Percentiles rank a stretch among this genome's conserved stretches.
Evolutionary conservation across 495 filamentous ascomycete genomes (phyloP).

Genomic region (Aspergillus nidulans): DNA sequence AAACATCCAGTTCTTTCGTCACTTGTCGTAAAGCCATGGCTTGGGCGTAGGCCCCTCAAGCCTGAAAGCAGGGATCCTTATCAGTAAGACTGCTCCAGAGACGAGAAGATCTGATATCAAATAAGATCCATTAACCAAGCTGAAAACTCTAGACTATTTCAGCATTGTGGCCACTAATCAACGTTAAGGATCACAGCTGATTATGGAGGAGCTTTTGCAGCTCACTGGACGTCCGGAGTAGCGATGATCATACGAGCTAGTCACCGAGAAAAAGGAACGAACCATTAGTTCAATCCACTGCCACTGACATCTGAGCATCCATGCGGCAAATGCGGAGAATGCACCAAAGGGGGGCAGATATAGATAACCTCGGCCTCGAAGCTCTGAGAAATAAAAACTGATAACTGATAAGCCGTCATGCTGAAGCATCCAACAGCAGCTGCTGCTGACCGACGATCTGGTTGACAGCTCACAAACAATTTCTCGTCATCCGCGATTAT

Average conservation of each 20-base stretch:
- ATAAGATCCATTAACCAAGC: constrained; percentile 6
- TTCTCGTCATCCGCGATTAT: constrained; percentile 1
- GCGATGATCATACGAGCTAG: neutral
- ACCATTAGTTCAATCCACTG: neutral
- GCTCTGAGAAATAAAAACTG: constrained; percentile 6
- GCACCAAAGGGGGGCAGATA: neutral
- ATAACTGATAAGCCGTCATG: constrained; percentile 4
- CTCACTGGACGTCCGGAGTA: neutral
- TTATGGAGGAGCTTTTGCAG: no score
- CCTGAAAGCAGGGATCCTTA: constrained; percentile 18
- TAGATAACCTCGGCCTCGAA: neutral
- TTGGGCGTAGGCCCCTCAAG: neutral
- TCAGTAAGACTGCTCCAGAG: constrained; percentile 19
- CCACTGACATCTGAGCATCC: constrained; percentile 1
- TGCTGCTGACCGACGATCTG: neutral
- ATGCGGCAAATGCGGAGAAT: constrained; percentile 12
- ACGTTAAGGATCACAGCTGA: neutral
- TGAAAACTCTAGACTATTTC: neutral
- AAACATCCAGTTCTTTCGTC: neutral
- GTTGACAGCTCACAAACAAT: constrained; percentile 2
- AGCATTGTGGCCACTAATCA: neutral
- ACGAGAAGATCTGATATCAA: constrained; percentile 14
- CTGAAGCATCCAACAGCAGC: neutral
- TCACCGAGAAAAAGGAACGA: neutral
- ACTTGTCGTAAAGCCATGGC: neutral